Evolutionary conservation across 257 asterid genomes (phyloP).

Genomic region (Penstemon newberryi): DNA sequence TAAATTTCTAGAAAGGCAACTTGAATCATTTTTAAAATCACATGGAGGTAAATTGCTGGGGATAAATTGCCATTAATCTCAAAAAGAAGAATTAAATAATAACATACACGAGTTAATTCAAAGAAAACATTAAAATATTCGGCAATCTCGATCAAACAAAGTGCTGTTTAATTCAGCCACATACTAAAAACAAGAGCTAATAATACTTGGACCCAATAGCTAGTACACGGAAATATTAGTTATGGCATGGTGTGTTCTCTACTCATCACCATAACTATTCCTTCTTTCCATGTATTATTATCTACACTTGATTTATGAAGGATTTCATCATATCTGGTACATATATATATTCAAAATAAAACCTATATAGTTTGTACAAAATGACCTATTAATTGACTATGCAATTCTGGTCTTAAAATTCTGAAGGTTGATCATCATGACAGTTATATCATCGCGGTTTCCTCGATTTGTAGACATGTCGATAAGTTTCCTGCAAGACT

Average conservation of each 20-base stretch:
- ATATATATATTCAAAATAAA: not conserved
- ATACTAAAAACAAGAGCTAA: not conserved
- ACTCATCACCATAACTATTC: not conserved
- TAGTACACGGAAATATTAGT: not conserved
- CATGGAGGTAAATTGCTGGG: too few relatives aligned
- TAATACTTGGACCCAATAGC: not conserved
- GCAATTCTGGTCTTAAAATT: conserved; percentile 21
- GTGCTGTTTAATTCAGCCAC: too few relatives aligned
- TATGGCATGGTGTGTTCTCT: not conserved
- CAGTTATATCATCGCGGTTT: conserved; percentile 46
- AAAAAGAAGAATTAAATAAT: too few relatives aligned
- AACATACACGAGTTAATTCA: too few relatives aligned
- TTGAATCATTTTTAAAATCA: too few relatives aligned
- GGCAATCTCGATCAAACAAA: too few relatives aligned
- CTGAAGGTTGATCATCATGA: conserved; percentile 43
- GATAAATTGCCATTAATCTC: too few relatives aligned
- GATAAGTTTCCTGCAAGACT: conserved; percentile 46
- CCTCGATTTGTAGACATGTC: conserved; percentile 41
- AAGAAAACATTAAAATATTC: too few relatives aligned
- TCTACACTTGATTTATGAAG: not conserved
- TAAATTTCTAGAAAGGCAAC: too few relatives aligned
- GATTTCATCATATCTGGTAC: not conserved
- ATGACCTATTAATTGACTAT: not conserved
- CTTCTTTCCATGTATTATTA: not conserved
- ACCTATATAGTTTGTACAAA: not conserved